Conservation (phyloP, 164 flowering plant genomes). For the Stephania japonica region DNA sequence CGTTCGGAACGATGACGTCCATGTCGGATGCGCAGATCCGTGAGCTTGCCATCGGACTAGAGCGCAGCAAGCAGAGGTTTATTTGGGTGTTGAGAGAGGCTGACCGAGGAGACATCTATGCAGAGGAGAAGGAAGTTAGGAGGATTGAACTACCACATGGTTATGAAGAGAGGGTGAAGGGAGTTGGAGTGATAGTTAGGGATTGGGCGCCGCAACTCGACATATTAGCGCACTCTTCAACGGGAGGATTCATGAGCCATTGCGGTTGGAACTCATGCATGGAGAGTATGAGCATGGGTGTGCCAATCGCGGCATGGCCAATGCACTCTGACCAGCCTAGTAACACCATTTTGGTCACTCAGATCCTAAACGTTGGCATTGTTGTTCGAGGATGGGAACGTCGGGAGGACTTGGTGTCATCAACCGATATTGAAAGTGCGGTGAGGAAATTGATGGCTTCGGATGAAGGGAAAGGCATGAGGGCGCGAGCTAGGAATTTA, state of each 20-base stretch:
- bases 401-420: constrained; percentile 24
- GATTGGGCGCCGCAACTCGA: constrained; percentile 57
- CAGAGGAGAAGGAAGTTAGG: constrained; percentile 3
- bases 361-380: constrained; percentile 38
- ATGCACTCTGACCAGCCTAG: constrained; percentile 78
- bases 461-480: constrained; percentile 40
- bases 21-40: constrained; percentile 32
- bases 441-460: constrained; percentile 44
- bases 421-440: constrained; percentile 17
- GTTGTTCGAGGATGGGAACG: constrained; percentile 37
- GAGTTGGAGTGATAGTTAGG: constrained; percentile 30
- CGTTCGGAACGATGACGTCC: constrained; percentile 54
- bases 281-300: constrained; percentile 46
- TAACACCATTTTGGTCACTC: constrained; percentile 37
- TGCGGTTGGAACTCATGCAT: constrained; percentile 64
- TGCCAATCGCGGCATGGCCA: constrained; percentile 68
- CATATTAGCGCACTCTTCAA: constrained; percentile 35
- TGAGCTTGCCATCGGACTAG: constrained; percentile 47
- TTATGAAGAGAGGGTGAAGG: constrained; percentile 39
- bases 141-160: constrained; percentile 33
- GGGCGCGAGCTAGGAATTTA: constrained; percentile 40
- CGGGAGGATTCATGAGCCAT: constrained; percentile 55
- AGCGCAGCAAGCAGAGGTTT: constrained; percentile 41
- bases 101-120: constrained; percentile 37
- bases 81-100: constrained; percentile 61